Evolutionary conservation across 805 yeast genomes (phyloP).

Genomic region (Starmerella floricola): DNA sequence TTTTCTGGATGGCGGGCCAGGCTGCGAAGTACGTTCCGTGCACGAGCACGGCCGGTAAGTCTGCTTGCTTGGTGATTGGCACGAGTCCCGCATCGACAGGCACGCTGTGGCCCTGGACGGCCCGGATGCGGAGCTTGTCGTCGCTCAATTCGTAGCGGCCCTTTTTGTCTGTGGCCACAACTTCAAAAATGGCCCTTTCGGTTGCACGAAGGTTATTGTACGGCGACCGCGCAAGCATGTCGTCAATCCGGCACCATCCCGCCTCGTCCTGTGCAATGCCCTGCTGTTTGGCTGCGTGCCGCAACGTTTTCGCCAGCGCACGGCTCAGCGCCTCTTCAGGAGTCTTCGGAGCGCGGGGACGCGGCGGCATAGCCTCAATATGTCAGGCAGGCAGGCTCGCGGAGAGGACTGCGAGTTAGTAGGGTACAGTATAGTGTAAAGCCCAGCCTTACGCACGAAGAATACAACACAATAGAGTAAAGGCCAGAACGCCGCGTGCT

Average conservation of each 20-base stretch:
- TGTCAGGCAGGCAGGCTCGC: too few relatives aligned
- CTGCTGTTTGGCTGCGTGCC: conserved; percentile 78
- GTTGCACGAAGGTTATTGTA: conserved; percentile 47
- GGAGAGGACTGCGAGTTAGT: too few relatives aligned
- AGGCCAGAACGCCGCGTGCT: too few relatives aligned
- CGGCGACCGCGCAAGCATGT: conserved; percentile 44
- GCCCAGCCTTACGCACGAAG: too few relatives aligned
- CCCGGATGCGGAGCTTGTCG: conserved; percentile 43
- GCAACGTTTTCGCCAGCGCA: conserved; percentile 56
- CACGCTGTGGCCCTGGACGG: conserved; percentile 87
- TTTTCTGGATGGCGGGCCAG: conserved; percentile 38
- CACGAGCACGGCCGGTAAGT: conserved; percentile 44
- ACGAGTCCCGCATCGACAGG: conserved; percentile 35
- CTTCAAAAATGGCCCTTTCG: conserved; percentile 42
- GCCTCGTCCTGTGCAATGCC: conserved; percentile 46
- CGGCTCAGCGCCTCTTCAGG: conserved; percentile 38
- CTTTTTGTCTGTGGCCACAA: conserved; percentile 59
- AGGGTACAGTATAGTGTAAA: too few relatives aligned
- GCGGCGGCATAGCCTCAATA: conserved; percentile 12
- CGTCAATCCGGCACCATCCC: conserved; percentile 52
- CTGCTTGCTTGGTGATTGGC: conserved; percentile 30
- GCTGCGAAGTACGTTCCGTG: conserved; percentile 65
- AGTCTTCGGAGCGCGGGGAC: conserved; percentile 7
- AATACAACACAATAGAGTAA: too few relatives aligned
- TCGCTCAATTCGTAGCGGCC: conserved; percentile 47